Percentiles rank a stretch among this genome's conserved stretches.
These are phyloP conservation scores for Sarocladiaceae sp. DNA, from an alignment of 2,329 filamentous ascomycete genomes.

Conservation along the genomic window DNA sequence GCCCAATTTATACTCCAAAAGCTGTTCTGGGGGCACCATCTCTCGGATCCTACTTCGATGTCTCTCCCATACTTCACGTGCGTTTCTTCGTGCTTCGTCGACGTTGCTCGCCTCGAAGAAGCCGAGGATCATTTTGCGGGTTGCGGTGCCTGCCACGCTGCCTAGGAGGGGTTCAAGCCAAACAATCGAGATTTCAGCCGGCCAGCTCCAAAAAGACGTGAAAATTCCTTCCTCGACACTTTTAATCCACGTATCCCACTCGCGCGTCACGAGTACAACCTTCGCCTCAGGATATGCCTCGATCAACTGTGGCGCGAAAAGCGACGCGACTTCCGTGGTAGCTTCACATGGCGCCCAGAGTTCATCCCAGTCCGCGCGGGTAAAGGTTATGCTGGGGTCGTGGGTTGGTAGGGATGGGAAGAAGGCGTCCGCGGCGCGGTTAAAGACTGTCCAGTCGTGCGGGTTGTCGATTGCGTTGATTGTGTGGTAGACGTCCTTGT, in stretches of 20 bases:
- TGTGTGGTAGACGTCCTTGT: conserved; percentile 26
- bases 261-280: conserved; percentile 26
- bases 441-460: conserved; percentile 20
- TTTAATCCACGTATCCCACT: conserved; percentile 26
- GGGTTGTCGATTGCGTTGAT: conserved; percentile 16
- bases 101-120: conserved; percentile 20
- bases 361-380: conserved; percentile 27
- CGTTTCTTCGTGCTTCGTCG: conserved; percentile 18
- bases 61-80: conserved; percentile 20
- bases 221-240: conserved; percentile 26
- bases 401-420: conserved; percentile 23
- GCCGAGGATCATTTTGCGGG: conserved; percentile 22
- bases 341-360: conserved; percentile 24
- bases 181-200: conserved; percentile 15
- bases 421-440: conserved; percentile 24
- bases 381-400: conserved; percentile 16
- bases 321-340: conserved; percentile 22
- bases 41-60: conserved; percentile 25
- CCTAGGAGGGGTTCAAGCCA: conserved; percentile 24
- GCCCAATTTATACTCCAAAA: conserved; percentile 26
- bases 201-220: conserved; percentile 18
- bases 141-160: conserved; percentile 22
- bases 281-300: conserved; percentile 28
- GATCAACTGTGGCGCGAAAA: conserved; percentile 25
- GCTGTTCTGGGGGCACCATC: conserved; percentile 18